Evolutionary conservation across 2,329 filamentous ascomycete species (phyloP).

Genomic region (Fusarium bulbicola): DNA sequence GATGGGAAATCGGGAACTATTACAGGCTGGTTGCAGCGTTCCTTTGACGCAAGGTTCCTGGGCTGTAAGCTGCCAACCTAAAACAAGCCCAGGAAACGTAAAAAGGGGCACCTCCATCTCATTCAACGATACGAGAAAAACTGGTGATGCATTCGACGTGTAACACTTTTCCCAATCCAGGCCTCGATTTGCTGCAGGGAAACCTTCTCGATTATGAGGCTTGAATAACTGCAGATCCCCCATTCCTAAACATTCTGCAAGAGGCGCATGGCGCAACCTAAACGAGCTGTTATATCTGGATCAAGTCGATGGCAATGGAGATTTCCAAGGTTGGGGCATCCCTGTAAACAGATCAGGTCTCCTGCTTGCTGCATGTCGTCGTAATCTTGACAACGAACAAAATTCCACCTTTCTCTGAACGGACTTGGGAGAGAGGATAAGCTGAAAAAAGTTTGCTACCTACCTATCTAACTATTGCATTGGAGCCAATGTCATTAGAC

Average conservation of each 20-base stretch:
- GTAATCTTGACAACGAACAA: slow-evolving; percentile 6
- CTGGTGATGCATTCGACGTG: slow-evolving; percentile 28
- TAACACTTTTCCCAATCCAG: slow-evolving; percentile 25
- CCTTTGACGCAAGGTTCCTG: slow-evolving; percentile 7
- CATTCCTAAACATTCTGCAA: slow-evolving; percentile 32
- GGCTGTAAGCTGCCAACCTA: slow-evolving; percentile 11
- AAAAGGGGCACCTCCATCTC: slow-evolving; percentile 28
- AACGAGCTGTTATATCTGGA: slow-evolving; percentile 12
- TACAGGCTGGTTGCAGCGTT: slow-evolving; percentile 20
- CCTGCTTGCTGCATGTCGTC: slow-evolving; percentile 1
- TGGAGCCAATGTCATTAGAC: not conserved
- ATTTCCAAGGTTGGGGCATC: slow-evolving; percentile 7
- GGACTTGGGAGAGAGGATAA: not conserved
- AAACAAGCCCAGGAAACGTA: slow-evolving; percentile 23
- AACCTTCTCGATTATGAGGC: slow-evolving; percentile 10
- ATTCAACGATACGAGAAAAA: slow-evolving; percentile 30
- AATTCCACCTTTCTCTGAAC: not conserved
- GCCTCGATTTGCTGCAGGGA: slow-evolving; percentile 5
- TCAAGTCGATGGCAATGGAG: slow-evolving; percentile 10
- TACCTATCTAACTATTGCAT: not conserved
- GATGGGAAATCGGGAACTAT: not conserved
- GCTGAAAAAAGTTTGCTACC: slow-evolving; percentile 10
- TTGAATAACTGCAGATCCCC: slow-evolving; percentile 21
- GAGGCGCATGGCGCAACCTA: slow-evolving; percentile 17
- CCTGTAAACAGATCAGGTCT: slow-evolving; percentile 8